Evolutionary conservation across 2,329 filamentous ascomycete species (phyloP).

Genomic region (Calonectria pauciramosa): DNA sequence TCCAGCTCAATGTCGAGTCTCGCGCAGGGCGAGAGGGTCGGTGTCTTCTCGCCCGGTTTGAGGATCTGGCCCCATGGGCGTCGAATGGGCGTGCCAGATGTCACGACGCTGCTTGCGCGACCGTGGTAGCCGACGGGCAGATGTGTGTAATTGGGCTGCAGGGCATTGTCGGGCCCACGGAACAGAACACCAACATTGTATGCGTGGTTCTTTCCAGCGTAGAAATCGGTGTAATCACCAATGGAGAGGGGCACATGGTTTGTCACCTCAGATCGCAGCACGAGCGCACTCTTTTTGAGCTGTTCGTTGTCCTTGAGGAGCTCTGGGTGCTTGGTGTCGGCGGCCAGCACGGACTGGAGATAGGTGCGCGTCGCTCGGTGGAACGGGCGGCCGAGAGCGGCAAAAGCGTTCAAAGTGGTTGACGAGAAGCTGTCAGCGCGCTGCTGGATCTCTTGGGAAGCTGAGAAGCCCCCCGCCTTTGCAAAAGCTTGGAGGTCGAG

Average conservation of each 20-base stretch:
- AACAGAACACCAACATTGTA: conserved; percentile 79
- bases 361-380: conserved; percentile 79
- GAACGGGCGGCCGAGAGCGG: conserved; percentile 74
- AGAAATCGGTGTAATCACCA: conserved; percentile 90
- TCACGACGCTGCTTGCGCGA: conserved; percentile 80
- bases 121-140: conserved; percentile 87
- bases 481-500: conserved; percentile 78
- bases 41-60: conserved; percentile 55
- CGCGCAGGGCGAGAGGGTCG: conserved; percentile 71
- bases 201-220: conserved; percentile 84
- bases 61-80: conserved; percentile 83
- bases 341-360: conserved; percentile 71
- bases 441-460: conserved; percentile 41
- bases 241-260: conserved; percentile 82
- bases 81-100: conserved; percentile 79
- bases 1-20: conserved; percentile 84
- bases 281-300: conserved; percentile 46
- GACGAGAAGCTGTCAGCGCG: conserved; percentile 44
- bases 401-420: conserved; percentile 50
- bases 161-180: conserved; percentile 78
- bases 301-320: conserved; percentile 53
- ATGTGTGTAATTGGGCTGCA: conserved; percentile 86
- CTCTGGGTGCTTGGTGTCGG: conserved; percentile 61
- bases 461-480: conserved; percentile 54
- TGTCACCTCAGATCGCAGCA: conserved; percentile 61